phyloP scores from a whole-genome alignment of 2,329 filamentous ascomycete genomes.

The Botrytis tulipae region DNA sequence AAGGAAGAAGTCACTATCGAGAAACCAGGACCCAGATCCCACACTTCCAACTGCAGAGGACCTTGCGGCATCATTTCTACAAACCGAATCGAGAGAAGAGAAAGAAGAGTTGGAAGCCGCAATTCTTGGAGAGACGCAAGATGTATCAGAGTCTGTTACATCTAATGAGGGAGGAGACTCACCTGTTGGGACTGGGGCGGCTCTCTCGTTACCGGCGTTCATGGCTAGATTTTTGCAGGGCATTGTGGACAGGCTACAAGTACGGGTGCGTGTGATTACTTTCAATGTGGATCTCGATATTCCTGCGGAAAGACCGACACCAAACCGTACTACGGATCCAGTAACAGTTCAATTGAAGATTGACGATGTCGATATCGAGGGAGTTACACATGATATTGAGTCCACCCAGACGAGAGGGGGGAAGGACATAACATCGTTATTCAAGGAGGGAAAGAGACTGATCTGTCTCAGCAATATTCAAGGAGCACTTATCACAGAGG shows the following conservation, averaged over 20 bases:
- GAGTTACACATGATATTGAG: conserved; percentile 49
- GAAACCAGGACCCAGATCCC: conserved; percentile 23
- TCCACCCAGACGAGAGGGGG: conserved; percentile 33
- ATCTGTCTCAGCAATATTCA: conserved; percentile 62
- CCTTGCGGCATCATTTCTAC: conserved; percentile 75
- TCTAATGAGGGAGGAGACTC: conserved; percentile 60
- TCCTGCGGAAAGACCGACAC: conserved; percentile 45
- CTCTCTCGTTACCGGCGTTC: conserved; percentile 67
- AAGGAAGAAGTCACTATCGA: conserved; percentile 34
- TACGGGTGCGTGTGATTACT: conserved; percentile 63
- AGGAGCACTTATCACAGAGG: conserved; percentile 65
- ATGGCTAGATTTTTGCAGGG: conserved; percentile 71
- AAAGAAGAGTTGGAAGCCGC: conserved; percentile 67
- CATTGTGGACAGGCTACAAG: conserved; percentile 67
- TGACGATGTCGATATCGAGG: conserved; percentile 64
- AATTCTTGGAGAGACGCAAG: conserved; percentile 60
- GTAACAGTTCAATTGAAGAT: conserved; percentile 65
- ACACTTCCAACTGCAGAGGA: conserved; percentile 67
- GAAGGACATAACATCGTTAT: conserved; percentile 28
- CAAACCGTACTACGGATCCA: conserved; percentile 47
- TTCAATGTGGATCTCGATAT: conserved; percentile 64
- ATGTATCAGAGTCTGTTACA: conserved; percentile 59
- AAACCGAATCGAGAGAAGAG: conserved; percentile 65
- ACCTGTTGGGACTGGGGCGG: conserved; percentile 65
- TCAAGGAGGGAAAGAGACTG: conserved; percentile 64